Evolutionary conservation across 2,329 filamentous ascomycete species (phyloP).

Genomic region (Fusarium chlamydosporum): DNA sequence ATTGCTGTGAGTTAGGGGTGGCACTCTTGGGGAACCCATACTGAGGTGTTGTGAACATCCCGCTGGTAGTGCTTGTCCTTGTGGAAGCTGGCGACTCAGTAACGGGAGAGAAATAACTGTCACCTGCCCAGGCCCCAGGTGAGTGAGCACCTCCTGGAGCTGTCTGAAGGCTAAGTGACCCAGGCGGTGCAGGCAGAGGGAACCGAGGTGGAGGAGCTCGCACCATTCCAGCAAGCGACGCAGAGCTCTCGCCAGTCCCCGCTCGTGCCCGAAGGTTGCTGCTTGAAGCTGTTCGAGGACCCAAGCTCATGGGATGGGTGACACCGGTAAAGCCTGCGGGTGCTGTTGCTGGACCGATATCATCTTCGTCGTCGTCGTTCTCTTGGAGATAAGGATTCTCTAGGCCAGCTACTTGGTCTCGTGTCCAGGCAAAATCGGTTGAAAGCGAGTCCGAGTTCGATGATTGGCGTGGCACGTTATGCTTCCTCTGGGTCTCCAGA

Average conservation of each 20-base stretch:
- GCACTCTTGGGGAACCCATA: constrained; percentile 79
- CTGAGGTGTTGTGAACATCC: constrained; percentile 72
- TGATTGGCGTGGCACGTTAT: constrained; percentile 66
- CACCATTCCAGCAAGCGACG: constrained; percentile 69
- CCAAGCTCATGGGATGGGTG: constrained; percentile 43
- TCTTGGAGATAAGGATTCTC: constrained; percentile 85
- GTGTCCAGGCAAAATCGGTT: constrained; percentile 86
- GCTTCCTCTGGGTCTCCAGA: constrained; percentile 81
- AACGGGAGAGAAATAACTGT: constrained; percentile 94
- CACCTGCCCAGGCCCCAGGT: constrained; percentile 73
- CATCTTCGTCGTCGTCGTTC: constrained; percentile 72
- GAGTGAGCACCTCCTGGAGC: constrained; percentile 65
- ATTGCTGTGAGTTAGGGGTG: constrained; percentile 73
- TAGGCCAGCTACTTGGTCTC: constrained; percentile 73
- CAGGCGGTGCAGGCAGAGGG: constrained; percentile 71
- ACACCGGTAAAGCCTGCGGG: constrained; percentile 56
- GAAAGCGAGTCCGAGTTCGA: constrained; percentile 65
- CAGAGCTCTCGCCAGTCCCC: constrained; percentile 77
- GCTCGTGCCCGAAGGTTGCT: constrained; percentile 82
- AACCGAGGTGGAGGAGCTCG: constrained; percentile 79
- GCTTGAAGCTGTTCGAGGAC: constrained; percentile 70
- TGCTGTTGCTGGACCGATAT: constrained; percentile 58
- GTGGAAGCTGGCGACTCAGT: constrained; percentile 83
- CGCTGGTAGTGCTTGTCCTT: constrained; percentile 80
- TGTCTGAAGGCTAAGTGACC: constrained; percentile 78